phyloP scores from a whole-genome alignment of 2,329 filamentous ascomycete species.

The Pyricularia sp. region DNA sequence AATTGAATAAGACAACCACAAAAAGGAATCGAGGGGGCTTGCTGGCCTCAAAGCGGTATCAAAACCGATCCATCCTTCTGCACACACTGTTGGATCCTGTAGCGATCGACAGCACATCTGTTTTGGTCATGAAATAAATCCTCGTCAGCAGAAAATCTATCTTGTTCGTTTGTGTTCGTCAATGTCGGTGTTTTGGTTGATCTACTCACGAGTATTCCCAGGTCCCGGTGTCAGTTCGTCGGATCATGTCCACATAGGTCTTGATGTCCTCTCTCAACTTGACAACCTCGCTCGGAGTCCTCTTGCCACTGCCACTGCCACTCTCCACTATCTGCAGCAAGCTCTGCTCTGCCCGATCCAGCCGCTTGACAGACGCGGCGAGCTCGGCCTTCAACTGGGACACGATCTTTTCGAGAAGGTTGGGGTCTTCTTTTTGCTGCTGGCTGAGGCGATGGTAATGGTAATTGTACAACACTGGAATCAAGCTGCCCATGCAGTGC shows the following conservation, averaged over 20 bases:
- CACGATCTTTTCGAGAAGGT: neutral
- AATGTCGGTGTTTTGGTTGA: neutral
- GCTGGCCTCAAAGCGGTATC: neutral
- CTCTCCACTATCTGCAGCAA: neutral
- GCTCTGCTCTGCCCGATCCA: neutral
- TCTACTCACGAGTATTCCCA: slow-evolving; percentile 3
- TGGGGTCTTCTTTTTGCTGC: neutral
- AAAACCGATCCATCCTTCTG: slow-evolving; percentile 2
- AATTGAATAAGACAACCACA: neutral
- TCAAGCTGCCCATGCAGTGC: slow-evolving; percentile 11
- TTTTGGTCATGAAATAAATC: too few relatives aligned
- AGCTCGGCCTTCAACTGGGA: neutral
- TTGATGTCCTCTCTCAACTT: neutral
- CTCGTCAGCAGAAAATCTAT: neutral
- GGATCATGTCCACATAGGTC: neutral
- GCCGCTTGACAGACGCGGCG: neutral
- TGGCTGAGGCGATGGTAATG: slow-evolving; percentile 2
- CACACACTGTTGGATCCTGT: neutral
- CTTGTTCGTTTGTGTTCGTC: neutral
- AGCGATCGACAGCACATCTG: neutral
- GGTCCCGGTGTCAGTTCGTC: neutral
- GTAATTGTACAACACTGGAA: slow-evolving; percentile 11
- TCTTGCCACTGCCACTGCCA: neutral
- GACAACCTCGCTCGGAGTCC: neutral
- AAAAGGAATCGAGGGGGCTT: neutral